These are phyloP conservation scores for Coemansia sp. DNA, from an alignment of 192 early-diverging fungal species.

Conservation along the genomic window DNA sequence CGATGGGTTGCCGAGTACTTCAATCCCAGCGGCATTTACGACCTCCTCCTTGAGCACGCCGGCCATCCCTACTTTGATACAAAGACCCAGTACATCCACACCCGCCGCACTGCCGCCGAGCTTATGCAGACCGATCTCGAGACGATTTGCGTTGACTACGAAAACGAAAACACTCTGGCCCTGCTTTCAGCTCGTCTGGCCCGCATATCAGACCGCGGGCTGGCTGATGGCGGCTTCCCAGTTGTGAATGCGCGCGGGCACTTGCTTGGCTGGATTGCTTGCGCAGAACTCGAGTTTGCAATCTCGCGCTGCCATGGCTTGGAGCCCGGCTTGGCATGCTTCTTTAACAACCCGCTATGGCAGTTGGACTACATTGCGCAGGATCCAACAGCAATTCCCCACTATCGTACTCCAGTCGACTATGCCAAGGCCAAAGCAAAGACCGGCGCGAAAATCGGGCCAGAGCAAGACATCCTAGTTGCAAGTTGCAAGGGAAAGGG, in stretches of 20 bases:
- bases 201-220: slow-evolving; percentile 58
- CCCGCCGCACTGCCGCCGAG: slow-evolving; percentile 61
- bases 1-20: slow-evolving; percentile 81
- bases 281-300: slow-evolving; percentile 78
- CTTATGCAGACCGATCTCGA: slow-evolving; percentile 67
- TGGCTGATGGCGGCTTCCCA: slow-evolving; percentile 80
- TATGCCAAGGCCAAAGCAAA: slow-evolving; percentile 11
- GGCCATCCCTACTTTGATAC: slow-evolving; percentile 79
- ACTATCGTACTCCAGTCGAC: slow-evolving; percentile 26
- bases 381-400: slow-evolving; percentile 38
- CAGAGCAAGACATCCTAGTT: neutral
- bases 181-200: slow-evolving; percentile 61
- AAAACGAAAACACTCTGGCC: slow-evolving; percentile 62
- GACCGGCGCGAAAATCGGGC: neutral
- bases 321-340: slow-evolving; percentile 51
- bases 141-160: slow-evolving; percentile 66
- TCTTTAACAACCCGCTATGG: slow-evolving; percentile 60
- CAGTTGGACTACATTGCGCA: slow-evolving; percentile 46
- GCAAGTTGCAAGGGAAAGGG: neutral
- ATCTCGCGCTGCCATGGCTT: slow-evolving; percentile 49
- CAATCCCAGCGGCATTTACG: slow-evolving; percentile 72
- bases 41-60: slow-evolving; percentile 68
- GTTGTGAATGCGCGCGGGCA: slow-evolving; percentile 60
- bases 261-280: slow-evolving; percentile 82
- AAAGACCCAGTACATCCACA: slow-evolving; percentile 72